Evolutionary conservation across 495 filamentous ascomycete genomes (phyloP).

Genomic region (Penicillium ochrochloron): DNA sequence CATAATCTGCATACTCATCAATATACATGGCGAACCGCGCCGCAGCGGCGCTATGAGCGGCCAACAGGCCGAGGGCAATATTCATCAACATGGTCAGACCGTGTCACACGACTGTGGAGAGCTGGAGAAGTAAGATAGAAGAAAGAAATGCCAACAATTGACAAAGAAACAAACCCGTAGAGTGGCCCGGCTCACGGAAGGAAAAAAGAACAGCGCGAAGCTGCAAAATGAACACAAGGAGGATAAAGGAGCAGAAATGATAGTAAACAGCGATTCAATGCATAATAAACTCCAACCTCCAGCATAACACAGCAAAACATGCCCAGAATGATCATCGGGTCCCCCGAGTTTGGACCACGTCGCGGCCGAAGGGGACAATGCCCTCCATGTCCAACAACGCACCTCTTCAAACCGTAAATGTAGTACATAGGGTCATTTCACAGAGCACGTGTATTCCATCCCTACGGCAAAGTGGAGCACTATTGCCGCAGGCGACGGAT

Average conservation of each 20-base stretch:
- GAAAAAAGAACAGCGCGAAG: not conserved
- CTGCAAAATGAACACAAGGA: conserved; percentile 1
- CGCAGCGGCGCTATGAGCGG: conserved; percentile 35
- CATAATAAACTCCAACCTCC: not conserved
- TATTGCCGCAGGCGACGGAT: conserved; percentile 5
- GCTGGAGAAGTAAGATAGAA: conserved; percentile 3
- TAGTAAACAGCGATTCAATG: not conserved
- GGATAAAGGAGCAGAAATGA: not conserved
- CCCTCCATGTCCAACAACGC: not conserved
- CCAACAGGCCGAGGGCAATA: conserved; percentile 38
- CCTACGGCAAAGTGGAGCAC: conserved; percentile 14
- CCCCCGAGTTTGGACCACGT: not conserved
- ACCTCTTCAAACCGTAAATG: not conserved
- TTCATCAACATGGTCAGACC: conserved; percentile 35
- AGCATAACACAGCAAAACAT: conserved; percentile 11
- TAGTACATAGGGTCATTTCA: not conserved
- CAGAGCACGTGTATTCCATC: conserved; percentile 20
- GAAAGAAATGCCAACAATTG: not conserved
- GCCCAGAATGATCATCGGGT: conserved; percentile 14
- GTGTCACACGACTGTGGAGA: not conserved
- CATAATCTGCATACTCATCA: conserved; percentile 38
- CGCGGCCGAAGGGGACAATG: conserved; percentile 10
- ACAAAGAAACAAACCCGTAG: conserved; percentile 10
- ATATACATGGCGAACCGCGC: conserved; percentile 47
- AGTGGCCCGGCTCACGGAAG: conserved; percentile 1